These are phyloP conservation scores for Daldinia concentrica DNA, from an alignment of 495 filamentous ascomycete species.

Conservation along the genomic window DNA sequence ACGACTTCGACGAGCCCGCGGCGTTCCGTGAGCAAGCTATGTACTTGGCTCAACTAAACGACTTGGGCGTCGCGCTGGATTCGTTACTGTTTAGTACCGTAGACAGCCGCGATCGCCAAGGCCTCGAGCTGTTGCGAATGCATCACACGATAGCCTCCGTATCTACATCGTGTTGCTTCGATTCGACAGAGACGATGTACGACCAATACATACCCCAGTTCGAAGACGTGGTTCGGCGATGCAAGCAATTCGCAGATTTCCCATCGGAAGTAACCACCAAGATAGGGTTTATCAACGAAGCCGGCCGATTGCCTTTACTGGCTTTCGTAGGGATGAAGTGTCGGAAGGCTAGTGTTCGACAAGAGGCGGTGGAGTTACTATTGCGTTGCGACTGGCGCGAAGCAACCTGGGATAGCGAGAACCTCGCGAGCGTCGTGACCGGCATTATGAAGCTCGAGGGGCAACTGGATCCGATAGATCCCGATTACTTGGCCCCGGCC, in stretches of 20 bases:
- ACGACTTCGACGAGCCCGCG: conserved; percentile 36
- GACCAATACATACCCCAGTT: conserved; percentile 38
- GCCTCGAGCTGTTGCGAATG: conserved; percentile 37
- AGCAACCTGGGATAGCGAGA: conserved; percentile 37
- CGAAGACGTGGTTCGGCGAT: conserved; percentile 36
- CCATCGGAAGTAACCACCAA: conserved; percentile 2
- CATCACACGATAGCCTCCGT: conserved; percentile 27
- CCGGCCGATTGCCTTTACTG: conserved; percentile 29
- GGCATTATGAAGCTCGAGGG: conserved; percentile 39
- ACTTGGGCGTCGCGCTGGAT: conserved; percentile 32
- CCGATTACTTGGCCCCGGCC: conserved; percentile 4
- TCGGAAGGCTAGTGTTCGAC: conserved; percentile 22
- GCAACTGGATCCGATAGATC: conserved; percentile 12
- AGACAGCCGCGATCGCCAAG: conserved; percentile 29
- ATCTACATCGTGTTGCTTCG: conserved; percentile 36
- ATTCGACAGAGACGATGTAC: conserved; percentile 42
- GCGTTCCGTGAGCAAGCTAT: conserved; percentile 30
- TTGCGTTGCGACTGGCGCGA: conserved; percentile 30
- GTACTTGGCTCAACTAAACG: conserved; percentile 27
- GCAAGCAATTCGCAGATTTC: conserved; percentile 25
- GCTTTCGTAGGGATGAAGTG: conserved; percentile 38
- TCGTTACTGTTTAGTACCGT: conserved; percentile 18
- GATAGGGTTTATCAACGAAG: conserved; percentile 36
- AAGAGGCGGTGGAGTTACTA: conserved; percentile 31
- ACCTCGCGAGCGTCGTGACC: conserved; percentile 24